A percentile compares a stretch with the other conserved stretches of the same genome.
These are phyloP conservation scores for Lindgomyces ingoldianus DNA, from an alignment of 495 filamentous ascomycete genomes.

Conservation along the genomic window DNA sequence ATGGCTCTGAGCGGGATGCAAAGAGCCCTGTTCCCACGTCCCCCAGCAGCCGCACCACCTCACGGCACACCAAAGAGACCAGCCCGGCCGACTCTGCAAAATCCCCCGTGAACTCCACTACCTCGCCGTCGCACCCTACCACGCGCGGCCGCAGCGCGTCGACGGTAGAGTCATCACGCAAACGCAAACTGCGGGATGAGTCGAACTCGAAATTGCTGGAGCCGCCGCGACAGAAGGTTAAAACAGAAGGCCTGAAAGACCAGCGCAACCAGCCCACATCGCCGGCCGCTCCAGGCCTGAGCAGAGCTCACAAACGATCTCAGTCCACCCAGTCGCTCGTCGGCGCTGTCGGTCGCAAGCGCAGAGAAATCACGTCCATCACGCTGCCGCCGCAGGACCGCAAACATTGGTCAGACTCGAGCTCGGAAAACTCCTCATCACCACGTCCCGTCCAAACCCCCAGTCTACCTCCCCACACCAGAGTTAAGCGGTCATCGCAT, in stretches of 20 bases:
- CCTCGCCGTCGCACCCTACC: conserved; percentile 24
- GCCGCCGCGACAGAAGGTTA: conserved; percentile 32
- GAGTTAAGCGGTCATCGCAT: conserved; percentile 36
- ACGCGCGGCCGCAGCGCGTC: conserved; percentile 34
- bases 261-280: conserved; percentile 33
- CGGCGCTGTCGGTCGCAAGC: conserved; percentile 26
- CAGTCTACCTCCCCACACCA: conserved; percentile 17
- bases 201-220: conserved; percentile 25
- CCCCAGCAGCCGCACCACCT: conserved; percentile 29
- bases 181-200: conserved; percentile 38
- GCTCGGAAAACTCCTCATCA: conserved; percentile 35
- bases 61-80: conserved; percentile 30
- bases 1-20: conserved; percentile 31
- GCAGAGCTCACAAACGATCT: conserved; percentile 31
- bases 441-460: conserved; percentile 23
- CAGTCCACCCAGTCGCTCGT: conserved; percentile 35
- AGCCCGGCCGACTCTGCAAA: conserved; percentile 27
- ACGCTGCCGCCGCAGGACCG: conserved; percentile 13
- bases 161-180: conserved; percentile 27
- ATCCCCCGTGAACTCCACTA: conserved; percentile 21
- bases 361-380: conserved; percentile 29
- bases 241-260: conserved; percentile 31
- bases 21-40: conserved; percentile 35
- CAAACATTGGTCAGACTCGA: conserved; percentile 32
- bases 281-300: conserved; percentile 20